Conservation (phyloP, 2,329 filamentous ascomycete species). For the Penicillium aurantiogriseum region DNA sequence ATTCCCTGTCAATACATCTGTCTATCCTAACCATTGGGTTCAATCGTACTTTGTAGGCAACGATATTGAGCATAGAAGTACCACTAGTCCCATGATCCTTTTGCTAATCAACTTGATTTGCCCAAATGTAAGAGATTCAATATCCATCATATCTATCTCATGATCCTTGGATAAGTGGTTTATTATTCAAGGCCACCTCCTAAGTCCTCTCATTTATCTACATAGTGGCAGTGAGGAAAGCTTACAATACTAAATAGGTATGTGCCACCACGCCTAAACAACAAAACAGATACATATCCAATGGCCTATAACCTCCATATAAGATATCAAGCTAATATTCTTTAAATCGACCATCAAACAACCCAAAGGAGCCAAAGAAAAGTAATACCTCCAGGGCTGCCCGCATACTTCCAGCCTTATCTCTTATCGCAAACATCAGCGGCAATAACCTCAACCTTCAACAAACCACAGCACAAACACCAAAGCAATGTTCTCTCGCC, state of each 20-base stretch:
- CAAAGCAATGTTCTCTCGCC: slow-evolving; percentile 10
- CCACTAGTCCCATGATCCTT: background rate
- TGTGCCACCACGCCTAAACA: background rate
- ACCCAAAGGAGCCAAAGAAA: background rate
- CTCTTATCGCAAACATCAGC: slow-evolving; percentile 17
- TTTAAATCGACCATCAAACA: background rate
- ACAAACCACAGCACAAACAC: background rate
- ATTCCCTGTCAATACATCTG: background rate
- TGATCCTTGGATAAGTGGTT: background rate
- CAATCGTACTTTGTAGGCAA: background rate
- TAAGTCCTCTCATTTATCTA: background rate
- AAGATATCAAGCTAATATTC: background rate
- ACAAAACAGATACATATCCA: background rate
- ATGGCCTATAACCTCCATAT: background rate
- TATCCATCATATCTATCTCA: background rate
- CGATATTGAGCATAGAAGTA: background rate
- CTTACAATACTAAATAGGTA: background rate
- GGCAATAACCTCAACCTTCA: background rate
- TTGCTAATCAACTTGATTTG: background rate
- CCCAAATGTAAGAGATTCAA: background rate
- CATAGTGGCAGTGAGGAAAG: background rate
- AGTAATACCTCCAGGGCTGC: background rate
- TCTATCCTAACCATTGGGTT: background rate
- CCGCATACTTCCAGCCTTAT: slow-evolving; percentile 9
- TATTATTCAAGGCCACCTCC: background rate